A percentile compares a stretch with the other conserved stretches of the same genome.
Evolutionary conservation across 257 asterid species (phyloP).

Genomic region (Orobanche coerulescens): DNA sequence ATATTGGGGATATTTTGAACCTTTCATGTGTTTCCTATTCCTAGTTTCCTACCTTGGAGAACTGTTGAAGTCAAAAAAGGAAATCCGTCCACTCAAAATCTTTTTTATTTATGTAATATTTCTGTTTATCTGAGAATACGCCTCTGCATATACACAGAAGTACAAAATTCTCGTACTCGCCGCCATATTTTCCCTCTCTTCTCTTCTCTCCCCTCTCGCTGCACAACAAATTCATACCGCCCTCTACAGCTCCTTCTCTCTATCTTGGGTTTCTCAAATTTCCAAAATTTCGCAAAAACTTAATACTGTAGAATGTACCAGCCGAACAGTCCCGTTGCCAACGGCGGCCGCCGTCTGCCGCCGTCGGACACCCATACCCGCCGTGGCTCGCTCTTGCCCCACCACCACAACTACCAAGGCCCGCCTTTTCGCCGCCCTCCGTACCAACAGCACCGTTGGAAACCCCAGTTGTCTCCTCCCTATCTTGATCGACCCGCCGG

Average conservation of each 20-base stretch:
- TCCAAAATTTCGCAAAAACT: not conserved
- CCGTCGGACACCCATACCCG: slow-evolving; percentile 17
- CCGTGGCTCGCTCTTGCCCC: slow-evolving; percentile 9
- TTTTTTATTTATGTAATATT: not conserved
- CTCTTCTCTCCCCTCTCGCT: no score
- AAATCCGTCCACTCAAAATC: not conserved
- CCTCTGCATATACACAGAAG: not conserved
- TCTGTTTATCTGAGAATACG: not conserved
- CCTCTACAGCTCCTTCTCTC: not conserved
- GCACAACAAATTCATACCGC: not conserved
- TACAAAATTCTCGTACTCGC: slow-evolving; percentile 8
- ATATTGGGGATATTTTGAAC: no score
- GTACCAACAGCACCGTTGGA: slow-evolving; percentile 18
- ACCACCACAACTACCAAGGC: slow-evolving; percentile 1
- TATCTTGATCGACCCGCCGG: slow-evolving; percentile 40
- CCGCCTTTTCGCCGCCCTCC: slow-evolving; percentile 27
- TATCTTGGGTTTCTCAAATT: slow-evolving; percentile 25
- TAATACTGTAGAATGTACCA: slow-evolving; percentile 16
- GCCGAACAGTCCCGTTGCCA: slow-evolving; percentile 7
- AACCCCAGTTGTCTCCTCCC: slow-evolving; percentile 12
- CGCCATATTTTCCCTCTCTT: slow-evolving; percentile 17
- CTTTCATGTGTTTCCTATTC: no score
- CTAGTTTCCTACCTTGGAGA: no score
- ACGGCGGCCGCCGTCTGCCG: slow-evolving; percentile 18
- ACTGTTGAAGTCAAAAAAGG: no score